phyloP scores from a whole-genome alignment of 1,284 basidiomycete species.

The Pseudozyma sp. region DNA sequence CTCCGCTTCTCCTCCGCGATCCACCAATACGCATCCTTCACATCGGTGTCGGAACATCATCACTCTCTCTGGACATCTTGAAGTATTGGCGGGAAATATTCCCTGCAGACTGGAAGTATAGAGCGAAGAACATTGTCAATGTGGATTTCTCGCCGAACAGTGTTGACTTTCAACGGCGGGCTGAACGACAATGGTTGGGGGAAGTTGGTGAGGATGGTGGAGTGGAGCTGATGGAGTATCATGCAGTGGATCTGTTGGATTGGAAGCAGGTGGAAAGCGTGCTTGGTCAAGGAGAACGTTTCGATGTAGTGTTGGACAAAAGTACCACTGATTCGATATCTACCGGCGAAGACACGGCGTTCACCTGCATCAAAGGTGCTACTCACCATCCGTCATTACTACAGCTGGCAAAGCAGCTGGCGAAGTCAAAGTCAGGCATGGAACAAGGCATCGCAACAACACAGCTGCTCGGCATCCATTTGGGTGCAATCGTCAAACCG shows the following conservation, averaged over 20 bases:
- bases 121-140: conserved; percentile 25
- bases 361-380: neutral
- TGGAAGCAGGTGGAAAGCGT: neutral
- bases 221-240: conserved; percentile 24
- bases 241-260: conserved; percentile 27
- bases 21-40: conserved; percentile 26
- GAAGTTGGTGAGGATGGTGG: neutral
- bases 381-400: conserved; percentile 3
- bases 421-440: neutral
- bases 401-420: neutral
- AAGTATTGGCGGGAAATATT: neutral
- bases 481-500: neutral
- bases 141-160: conserved; percentile 32
- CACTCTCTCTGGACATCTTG: conserved; percentile 24
- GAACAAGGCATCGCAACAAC: conserved; percentile 10
- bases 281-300: neutral
- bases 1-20: neutral
- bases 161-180: conserved; percentile 15
- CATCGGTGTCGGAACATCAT: conserved; percentile 41
- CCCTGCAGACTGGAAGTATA: conserved; percentile 16
- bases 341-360: conserved; percentile 21
- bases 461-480: conserved; percentile 25
- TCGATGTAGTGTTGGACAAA: conserved; percentile 49
- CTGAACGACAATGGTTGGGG: conserved; percentile 3
- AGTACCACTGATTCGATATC: conserved; percentile 48